Evolutionary conservation across 495 filamentous ascomycete genomes (phyloP), one percentile per base, ranked within the genome.

Genomic region (Penicillium herquei): DNA sequence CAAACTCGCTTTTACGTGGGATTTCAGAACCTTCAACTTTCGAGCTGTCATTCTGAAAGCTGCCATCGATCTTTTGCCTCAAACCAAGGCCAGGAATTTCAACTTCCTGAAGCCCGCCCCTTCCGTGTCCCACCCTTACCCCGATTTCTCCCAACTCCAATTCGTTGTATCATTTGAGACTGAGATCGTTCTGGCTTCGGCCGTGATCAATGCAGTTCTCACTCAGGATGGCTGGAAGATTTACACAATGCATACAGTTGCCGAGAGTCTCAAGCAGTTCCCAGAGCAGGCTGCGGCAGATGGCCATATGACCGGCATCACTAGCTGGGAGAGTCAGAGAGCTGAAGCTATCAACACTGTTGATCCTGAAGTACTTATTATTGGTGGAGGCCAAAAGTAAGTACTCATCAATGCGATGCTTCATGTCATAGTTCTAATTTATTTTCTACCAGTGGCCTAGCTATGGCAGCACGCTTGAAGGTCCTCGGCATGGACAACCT

Each of bases 391-490:
- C 7, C 63, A 66, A 52, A 59, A 60, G 63, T 66, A 56, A 63
- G 63, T 37, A 52, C 11, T 40, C 42, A 52, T 48, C 2, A 13
- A 40, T 1, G 21, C n/a, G 37, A 14, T 16, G 33, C 13, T 50
- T 30, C 31, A 45, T 35, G 32, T 40, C 52, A 32, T 40, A 42
- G 17, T 34, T 7, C 47, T 56, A 31, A 54, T 5, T 39, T 18
- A 39, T 44, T 53, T 26, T 47, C 16, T 44, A 43, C 33, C 49
- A 61, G 76, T 13, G 79, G 59, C 3, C 42, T 58, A 14, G 78
- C 78, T 1, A 73, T 78, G 21, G 75, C 79, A 21, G 87, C 87
- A 12, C 77, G 87, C 7, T 71, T 89, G 33, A 83, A 87, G 61
- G 80, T 83, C 68, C 74, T 90, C 7, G 71, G 76, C 32, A 73